phyloP scores from a whole-genome alignment of 1,284 basidiomycete species.

The Prillingera fragicola region DNA sequence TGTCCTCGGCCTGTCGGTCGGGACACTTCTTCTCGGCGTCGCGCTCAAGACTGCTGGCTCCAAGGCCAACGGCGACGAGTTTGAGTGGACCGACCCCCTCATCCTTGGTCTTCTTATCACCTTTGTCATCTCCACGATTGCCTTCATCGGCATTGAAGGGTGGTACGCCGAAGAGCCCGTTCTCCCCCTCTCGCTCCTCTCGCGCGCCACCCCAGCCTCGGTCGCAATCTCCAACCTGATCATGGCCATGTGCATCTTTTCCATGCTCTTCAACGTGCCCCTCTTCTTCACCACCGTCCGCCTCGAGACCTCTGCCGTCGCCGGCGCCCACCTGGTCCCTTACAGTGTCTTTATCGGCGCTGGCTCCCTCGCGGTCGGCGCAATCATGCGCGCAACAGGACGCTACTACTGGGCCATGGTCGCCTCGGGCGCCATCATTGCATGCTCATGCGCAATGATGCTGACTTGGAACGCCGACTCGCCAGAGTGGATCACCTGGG shows the following conservation, averaged over 20 bases:
- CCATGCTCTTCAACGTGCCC: slow-evolving; percentile 81
- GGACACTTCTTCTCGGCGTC: slow-evolving; percentile 66
- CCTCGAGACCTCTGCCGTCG: slow-evolving; percentile 62
- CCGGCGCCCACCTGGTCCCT: slow-evolving; percentile 79
- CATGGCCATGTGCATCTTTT: slow-evolving; percentile 62
- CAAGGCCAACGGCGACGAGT: slow-evolving; percentile 24
- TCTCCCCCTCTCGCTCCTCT: slow-evolving; percentile 71
- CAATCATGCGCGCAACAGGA: slow-evolving; percentile 77
- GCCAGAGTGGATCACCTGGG: slow-evolving; percentile 47
- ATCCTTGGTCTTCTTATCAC: slow-evolving; percentile 61
- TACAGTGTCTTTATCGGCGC: slow-evolving; percentile 58
- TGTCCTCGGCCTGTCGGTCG: slow-evolving; percentile 67
- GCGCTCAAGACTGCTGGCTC: slow-evolving; percentile 62
- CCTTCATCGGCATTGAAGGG: slow-evolving; percentile 69
- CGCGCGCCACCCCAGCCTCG: slow-evolving; percentile 60
- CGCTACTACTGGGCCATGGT: slow-evolving; percentile 61
- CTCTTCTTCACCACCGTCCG: slow-evolving; percentile 84
- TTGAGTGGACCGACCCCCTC: slow-evolving; percentile 61
- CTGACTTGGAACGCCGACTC: slow-evolving; percentile 48
- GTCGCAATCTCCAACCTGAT: slow-evolving; percentile 70
- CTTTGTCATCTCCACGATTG: slow-evolving; percentile 54
- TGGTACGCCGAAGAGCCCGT: slow-evolving; percentile 69
- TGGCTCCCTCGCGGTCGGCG: slow-evolving; percentile 78
- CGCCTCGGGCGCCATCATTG: slow-evolving; percentile 17
- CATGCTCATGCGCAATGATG: slow-evolving; percentile 23